phyloP scores from a whole-genome alignment of 2,329 filamentous ascomycete species.

The Penicillium sp. region DNA sequence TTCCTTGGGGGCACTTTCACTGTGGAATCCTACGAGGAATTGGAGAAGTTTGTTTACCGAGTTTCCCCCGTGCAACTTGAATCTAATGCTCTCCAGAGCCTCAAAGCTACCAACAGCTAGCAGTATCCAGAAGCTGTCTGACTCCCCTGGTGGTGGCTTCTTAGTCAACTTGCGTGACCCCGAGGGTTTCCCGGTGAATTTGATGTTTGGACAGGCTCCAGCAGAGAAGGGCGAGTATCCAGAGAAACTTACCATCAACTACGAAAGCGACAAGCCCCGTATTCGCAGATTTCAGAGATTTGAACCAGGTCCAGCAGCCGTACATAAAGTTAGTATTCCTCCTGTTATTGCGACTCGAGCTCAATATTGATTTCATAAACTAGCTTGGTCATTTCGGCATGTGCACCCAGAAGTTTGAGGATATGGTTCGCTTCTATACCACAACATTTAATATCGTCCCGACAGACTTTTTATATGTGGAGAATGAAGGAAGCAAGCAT shows the following conservation, averaged over 20 bases:
- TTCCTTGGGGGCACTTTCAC: conserved; percentile 50
- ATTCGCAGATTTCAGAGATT: conserved; percentile 36
- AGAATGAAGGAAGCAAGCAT: conserved; percentile 21
- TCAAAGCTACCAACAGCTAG: conserved; percentile 33
- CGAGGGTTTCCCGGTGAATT: conserved; percentile 45
- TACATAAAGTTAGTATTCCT: conserved; percentile 32
- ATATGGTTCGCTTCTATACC: conserved; percentile 33
- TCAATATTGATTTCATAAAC: background rate
- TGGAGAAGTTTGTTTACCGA: conserved; percentile 40
- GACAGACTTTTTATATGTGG: conserved; percentile 35
- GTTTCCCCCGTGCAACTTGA: background rate
- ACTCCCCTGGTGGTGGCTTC: conserved; percentile 46
- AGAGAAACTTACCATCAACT: conserved; percentile 30
- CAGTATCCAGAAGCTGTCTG: conserved; percentile 34
- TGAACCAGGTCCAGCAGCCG: conserved; percentile 33
- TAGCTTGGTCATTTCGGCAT: conserved; percentile 37
- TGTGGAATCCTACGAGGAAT: conserved; percentile 48
- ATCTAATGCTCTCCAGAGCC: conserved; percentile 13
- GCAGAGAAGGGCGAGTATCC: conserved; percentile 22
- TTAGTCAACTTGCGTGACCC: conserved; percentile 45
- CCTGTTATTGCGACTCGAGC: background rate
- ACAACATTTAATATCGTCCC: conserved; percentile 36
- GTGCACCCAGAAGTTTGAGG: conserved; percentile 31
- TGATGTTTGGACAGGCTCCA: conserved; percentile 43
- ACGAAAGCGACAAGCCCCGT: conserved; percentile 33